Base-by-base conservation (phyloP, 768 basidiomycete genomes). In the Galerina sulciceps region DNA sequence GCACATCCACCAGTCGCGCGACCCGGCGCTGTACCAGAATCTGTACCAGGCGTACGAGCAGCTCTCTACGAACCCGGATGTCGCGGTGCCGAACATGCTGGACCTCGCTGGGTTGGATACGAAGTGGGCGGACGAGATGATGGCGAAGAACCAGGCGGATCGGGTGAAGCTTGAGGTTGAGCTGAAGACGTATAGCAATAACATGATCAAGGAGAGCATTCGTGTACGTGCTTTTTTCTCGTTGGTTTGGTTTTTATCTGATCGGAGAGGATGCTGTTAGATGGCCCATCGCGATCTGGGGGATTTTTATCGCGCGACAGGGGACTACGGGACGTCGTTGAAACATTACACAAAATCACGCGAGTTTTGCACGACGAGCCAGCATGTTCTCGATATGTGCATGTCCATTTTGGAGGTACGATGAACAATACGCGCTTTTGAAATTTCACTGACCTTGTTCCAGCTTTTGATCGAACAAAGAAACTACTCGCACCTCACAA, bases 131-230 rank as follows among this genome's bases (percentile, higher is more conserved):
- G 91, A 95, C 42, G 85, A 88, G 64, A 82, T 76, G 26, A 76
- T 78, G 42, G 78, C 82, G 59, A 85, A 82, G 72, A 93, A 91
- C 66, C 76, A 80, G 60, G 82, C 83, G n/a, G 93, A 96, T 69
- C 80, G 79, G 58, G 84, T 82, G n/a, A 93, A 90, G 71, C 77
- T 97, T 57, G 96, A 97, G 76, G 90, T 95, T 5, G 96, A 99
- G 71, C 79, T 98, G 69, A 96, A 94, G 83, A 93, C 90, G 10
- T 98, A 98, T 69, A 83, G 88, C 63, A 95, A 92, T 66, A 99
- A 97, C 71, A 90, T 98, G 88, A 97, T 99, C 80, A 99, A 97
- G 75, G 96, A 99, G 82, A 95, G 93, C 81, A 96, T 97, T 65
- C 80, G 96, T 67, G 94, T 96, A 70, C 69, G 82, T 78, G 18